Percentiles rank a stretch among this genome's conserved stretches.
phyloP scores from a whole-genome alignment of 805 yeast species.

The Sugiyamaella smithiae region DNA sequence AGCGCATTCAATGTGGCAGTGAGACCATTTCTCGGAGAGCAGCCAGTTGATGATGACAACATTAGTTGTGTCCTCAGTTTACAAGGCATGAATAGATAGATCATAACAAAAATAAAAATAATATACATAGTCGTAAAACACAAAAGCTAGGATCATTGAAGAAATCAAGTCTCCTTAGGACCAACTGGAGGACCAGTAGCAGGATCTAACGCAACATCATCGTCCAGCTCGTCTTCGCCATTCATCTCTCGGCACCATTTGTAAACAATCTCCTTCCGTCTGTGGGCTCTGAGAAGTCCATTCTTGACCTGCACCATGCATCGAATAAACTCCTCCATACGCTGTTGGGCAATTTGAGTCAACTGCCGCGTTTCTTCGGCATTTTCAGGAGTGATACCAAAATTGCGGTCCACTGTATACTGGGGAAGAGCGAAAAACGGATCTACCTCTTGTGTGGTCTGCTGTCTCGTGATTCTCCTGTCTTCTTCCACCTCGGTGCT shows the following conservation, averaged over 20 bases:
- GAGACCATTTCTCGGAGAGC: slow-evolving; percentile 40
- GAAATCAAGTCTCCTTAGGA: not conserved
- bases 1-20: slow-evolving; percentile 50
- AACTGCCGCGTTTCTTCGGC: slow-evolving; percentile 71
- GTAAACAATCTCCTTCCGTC: slow-evolving; percentile 64
- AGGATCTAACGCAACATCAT: slow-evolving; percentile 16
- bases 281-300: slow-evolving; percentile 74
- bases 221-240: slow-evolving; percentile 43
- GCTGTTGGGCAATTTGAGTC: slow-evolving; percentile 75
- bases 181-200: slow-evolving; percentile 2
- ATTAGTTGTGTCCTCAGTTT: not conserved
- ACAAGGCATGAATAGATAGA: not conserved
- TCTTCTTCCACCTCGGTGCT: slow-evolving; percentile 39
- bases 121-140: not conserved
- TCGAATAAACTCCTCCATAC: slow-evolving; percentile 81
- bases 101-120: not conserved
- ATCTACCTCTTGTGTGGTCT: slow-evolving; percentile 42
- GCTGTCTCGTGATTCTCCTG: slow-evolving; percentile 31
- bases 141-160: too few species aligned
- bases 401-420: slow-evolving; percentile 45
- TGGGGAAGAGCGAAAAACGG: slow-evolving; percentile 68
- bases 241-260: slow-evolving; percentile 87
- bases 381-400: slow-evolving; percentile 50
- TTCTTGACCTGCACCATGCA: slow-evolving; percentile 70
- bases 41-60: not conserved